Conservation (phyloP, 352 stramenopile species). For the Aphanomyces stellatus region DNA sequence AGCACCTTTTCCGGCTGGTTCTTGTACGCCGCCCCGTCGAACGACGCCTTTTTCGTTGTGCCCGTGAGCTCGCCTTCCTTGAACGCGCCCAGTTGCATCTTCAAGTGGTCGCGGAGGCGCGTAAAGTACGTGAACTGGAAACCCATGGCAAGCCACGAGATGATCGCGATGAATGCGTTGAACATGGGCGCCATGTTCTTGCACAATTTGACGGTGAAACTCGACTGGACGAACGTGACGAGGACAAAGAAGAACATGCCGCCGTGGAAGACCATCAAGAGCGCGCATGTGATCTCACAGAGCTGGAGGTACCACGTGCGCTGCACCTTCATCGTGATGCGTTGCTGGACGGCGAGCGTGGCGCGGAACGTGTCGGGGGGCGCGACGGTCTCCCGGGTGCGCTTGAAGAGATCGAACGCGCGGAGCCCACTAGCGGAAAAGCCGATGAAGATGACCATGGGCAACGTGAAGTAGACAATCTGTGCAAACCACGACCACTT, state of each 20-base stretch:
- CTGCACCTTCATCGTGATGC: slow-evolving; percentile 64
- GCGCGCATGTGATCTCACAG: slow-evolving; percentile 50
- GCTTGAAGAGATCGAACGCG: slow-evolving; percentile 66
- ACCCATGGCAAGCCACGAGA: slow-evolving; percentile 56
- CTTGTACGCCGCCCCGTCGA: slow-evolving; percentile 38
- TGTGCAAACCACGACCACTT: slow-evolving; percentile 74
- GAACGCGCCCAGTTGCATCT: slow-evolving; percentile 77
- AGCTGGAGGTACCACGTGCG: slow-evolving; percentile 59
- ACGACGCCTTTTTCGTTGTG: slow-evolving; percentile 47
- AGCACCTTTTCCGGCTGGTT: slow-evolving; percentile 47
- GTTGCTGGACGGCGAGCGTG: neutral
- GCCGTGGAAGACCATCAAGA: slow-evolving; percentile 44
- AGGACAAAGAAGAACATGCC: slow-evolving; percentile 59
- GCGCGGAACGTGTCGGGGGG: neutral
- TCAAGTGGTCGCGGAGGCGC: slow-evolving; percentile 72
- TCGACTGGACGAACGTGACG: slow-evolving; percentile 79
- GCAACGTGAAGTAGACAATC: slow-evolving; percentile 58
- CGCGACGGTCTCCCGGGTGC: slow-evolving; percentile 21
- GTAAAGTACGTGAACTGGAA: slow-evolving; percentile 60
- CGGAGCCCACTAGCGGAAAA: slow-evolving; percentile 47
- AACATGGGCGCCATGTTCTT: slow-evolving; percentile 36
- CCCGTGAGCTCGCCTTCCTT: slow-evolving; percentile 47
- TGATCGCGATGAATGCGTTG: slow-evolving; percentile 39
- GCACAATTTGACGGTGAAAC: slow-evolving; percentile 41
- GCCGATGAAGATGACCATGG: slow-evolving; percentile 45